Conservation (phyloP, 495 filamentous ascomycete genomes). For the Daldinia vernicosa region DNA sequence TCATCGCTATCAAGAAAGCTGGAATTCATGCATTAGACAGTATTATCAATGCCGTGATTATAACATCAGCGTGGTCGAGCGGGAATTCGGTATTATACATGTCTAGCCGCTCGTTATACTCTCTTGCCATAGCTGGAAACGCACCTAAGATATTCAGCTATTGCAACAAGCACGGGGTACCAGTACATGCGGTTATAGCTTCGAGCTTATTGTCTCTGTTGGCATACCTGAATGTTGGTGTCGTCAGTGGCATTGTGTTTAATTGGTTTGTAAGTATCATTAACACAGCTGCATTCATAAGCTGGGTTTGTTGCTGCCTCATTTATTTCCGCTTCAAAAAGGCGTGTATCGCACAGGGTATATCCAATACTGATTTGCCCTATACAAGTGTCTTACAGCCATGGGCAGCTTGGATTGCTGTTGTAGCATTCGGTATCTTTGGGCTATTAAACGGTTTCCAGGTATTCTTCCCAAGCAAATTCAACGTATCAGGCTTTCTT, state of each 20-base stretch:
- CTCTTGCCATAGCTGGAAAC: slow-evolving; percentile 63
- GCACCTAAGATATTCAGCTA: slow-evolving; percentile 64
- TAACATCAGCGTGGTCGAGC: slow-evolving; percentile 71
- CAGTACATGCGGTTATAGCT: slow-evolving; percentile 53
- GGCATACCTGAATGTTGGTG: slow-evolving; percentile 61
- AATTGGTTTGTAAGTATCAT: slow-evolving; percentile 69
- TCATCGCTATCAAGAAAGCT: slow-evolving; percentile 66
- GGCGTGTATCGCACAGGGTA: slow-evolving; percentile 59
- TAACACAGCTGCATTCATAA: slow-evolving; percentile 68
- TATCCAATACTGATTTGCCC: slow-evolving; percentile 56
- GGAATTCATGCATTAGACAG: slow-evolving; percentile 70
- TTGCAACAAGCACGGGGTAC: slow-evolving; percentile 64
- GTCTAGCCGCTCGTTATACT: slow-evolving; percentile 71
- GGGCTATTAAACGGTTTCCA: slow-evolving; percentile 69
- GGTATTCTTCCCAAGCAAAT: slow-evolving; percentile 67
- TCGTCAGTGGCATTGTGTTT: slow-evolving; percentile 60
- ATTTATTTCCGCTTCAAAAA: slow-evolving; percentile 69
- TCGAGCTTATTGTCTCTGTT: slow-evolving; percentile 60
- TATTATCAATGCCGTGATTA: slow-evolving; percentile 75
- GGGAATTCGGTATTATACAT: slow-evolving; percentile 77
- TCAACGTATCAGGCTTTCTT: slow-evolving; percentile 55
- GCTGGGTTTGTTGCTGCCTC: slow-evolving; percentile 68
- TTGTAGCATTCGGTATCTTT: slow-evolving; percentile 61
- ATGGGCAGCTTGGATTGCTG: slow-evolving; percentile 58
- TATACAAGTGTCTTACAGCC: slow-evolving; percentile 64